Evolutionary conservation across 2,329 filamentous ascomycete species (phyloP), one percentile per base, ranked within the genome.

Genomic region (Ophiostoma perfectum): DNA sequence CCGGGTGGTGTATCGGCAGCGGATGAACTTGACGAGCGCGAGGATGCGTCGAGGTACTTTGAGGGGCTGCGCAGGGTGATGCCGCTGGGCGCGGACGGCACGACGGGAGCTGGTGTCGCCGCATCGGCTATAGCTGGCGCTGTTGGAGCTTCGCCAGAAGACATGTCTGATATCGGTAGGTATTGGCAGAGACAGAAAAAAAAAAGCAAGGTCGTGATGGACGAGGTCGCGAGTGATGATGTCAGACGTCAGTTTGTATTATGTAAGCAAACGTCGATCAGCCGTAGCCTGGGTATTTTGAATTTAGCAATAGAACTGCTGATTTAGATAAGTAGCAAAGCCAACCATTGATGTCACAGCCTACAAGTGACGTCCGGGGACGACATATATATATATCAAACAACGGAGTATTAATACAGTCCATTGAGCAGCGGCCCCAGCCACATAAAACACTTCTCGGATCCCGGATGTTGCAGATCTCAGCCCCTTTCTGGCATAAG

Each of bases 11-110:
- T 72, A 14, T 77, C 70, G 75, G 39, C 9, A 45, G 42, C 60
- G 18, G 18, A 4, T 62, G 80, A 80, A 64, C 76, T 45, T 52
- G 75, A 70, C 68, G 39, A 71, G 71, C 38, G 75, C 71, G 69
- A 73, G 65, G 70, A 11, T 2, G 70, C 5, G 70, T 44, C 12
- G 0, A 1, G n/a, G 74, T 86, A 85, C 73, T 82, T 84, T 66
- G 82, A 83, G 0, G 86, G 85, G 8, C 77, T 71, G 66, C 80
- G 81, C 18, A 84, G 75, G 69, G 71, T 76, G 70, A 82, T 73
- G 67, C 69, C 39, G 14, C 38, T 16, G 2, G 66, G 41, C 16
- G 55, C 27, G 55, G 55, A 18, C 55, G 27, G 27, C 42, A 44
- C 42, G 11, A 18, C 39, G 4, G 65, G 14, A 4, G 66, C n/a